Conservation (phyloP, 2,329 filamentous ascomycete species). For the Lithohypha guttulata region DNA sequence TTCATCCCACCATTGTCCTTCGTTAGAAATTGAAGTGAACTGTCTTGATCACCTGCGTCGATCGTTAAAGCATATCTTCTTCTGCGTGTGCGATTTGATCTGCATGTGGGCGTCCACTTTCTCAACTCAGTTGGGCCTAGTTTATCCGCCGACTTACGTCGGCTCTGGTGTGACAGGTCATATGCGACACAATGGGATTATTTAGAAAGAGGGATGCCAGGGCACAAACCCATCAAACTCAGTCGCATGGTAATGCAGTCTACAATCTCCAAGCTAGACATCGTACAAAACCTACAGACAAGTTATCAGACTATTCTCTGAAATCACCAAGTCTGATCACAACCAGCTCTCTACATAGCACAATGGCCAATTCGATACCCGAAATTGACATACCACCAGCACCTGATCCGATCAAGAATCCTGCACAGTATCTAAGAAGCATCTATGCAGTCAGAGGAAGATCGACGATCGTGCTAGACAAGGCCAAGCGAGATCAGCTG, state of each 20-base stretch:
- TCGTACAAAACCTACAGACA: too few relatives aligned
- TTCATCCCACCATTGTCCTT: too few relatives aligned
- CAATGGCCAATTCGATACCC: slow-evolving; percentile 30
- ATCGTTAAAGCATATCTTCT: too few relatives aligned
- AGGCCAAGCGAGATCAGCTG: slow-evolving; percentile 65
- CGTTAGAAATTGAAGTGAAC: too few relatives aligned
- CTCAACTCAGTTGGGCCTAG: background rate
- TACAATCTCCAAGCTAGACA: slow-evolving; percentile 5
- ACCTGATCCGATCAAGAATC: slow-evolving; percentile 78
- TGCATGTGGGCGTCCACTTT: too few relatives aligned
- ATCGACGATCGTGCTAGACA: slow-evolving; percentile 60
- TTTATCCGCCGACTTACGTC: background rate
- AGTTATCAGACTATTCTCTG: slow-evolving; percentile 19
- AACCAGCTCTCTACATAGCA: slow-evolving; percentile 8
- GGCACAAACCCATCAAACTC: too few relatives aligned
- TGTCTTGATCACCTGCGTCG: too few relatives aligned
- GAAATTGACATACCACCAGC: slow-evolving; percentile 73
- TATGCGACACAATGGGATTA: slow-evolving; percentile 33
- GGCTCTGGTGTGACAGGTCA: slow-evolving; percentile 6
- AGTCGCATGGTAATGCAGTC: slow-evolving; percentile 8
- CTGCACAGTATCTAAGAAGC: slow-evolving; percentile 81
- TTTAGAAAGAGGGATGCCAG: slow-evolving; percentile 39
- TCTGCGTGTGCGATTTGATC: too few relatives aligned
- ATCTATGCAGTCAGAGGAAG: slow-evolving; percentile 78
- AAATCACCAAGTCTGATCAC: slow-evolving; percentile 19